phyloP scores from a whole-genome alignment of 2,329 filamentous ascomycete genomes.

The Penicillium nordicum region DNA sequence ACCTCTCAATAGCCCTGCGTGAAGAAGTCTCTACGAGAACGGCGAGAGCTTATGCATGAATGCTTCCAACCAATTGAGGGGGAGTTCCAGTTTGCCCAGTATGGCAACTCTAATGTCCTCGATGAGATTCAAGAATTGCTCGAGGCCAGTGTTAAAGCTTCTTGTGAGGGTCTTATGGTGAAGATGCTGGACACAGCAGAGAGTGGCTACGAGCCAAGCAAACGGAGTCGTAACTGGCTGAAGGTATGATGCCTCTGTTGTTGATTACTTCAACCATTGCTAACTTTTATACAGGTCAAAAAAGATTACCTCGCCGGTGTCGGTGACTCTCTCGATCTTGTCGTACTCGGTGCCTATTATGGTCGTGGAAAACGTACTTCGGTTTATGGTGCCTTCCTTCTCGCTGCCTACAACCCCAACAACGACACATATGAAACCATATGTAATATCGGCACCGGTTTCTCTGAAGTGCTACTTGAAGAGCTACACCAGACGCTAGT shows the following conservation, averaged over 20 bases:
- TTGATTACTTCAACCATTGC: not conserved
- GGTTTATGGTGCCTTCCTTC: slow-evolving; percentile 90
- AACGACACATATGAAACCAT: slow-evolving; percentile 87
- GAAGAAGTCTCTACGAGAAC: slow-evolving; percentile 78
- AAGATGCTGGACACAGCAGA: slow-evolving; percentile 96
- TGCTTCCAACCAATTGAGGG: slow-evolving; percentile 78
- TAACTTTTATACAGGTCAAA: slow-evolving; percentile 63
- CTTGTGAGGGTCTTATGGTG: slow-evolving; percentile 97
- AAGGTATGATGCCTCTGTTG: slow-evolving; percentile 58
- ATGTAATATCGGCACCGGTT: slow-evolving; percentile 97
- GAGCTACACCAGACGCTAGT: slow-evolving; percentile 75
- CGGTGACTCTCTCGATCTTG: slow-evolving; percentile 92
- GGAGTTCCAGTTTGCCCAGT: slow-evolving; percentile 86
- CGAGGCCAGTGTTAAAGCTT: slow-evolving; percentile 92
- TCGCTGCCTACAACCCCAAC: slow-evolving; percentile 84
- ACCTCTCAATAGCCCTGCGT: slow-evolving; percentile 60
- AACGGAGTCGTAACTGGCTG: slow-evolving; percentile 95
- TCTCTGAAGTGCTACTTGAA: slow-evolving; percentile 90
- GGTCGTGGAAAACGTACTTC: slow-evolving; percentile 94
- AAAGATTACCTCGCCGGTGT: slow-evolving; percentile 95
- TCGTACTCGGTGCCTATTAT: slow-evolving; percentile 90
- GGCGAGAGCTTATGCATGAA: slow-evolving; percentile 68
- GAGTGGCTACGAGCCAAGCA: slow-evolving; percentile 93
- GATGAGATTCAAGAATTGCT: slow-evolving; percentile 91
- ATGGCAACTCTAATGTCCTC: slow-evolving; percentile 80